phyloP scores from a whole-genome alignment of 1,139 yeast genomes.

The Diutina sp. region DNA sequence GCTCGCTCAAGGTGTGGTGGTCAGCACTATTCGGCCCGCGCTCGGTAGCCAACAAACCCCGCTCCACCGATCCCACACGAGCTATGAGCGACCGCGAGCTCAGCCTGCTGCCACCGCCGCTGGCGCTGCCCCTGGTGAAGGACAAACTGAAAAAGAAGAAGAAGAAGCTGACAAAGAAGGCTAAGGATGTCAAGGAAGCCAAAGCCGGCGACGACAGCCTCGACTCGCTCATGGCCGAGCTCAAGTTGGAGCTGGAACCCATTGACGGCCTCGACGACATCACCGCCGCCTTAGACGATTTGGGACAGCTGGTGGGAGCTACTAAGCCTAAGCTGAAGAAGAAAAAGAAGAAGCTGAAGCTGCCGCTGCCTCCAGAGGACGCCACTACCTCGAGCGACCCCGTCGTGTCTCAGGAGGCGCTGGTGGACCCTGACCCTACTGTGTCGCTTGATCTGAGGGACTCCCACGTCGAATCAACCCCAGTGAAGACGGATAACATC shows the following conservation, averaged over 20 bases:
- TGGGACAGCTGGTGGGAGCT: not conserved
- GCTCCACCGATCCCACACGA: not conserved
- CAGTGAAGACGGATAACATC: not conserved
- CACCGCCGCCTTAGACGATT: not conserved
- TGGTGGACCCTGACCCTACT: not conserved
- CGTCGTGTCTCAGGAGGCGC: not conserved
- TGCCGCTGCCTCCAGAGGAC: not conserved
- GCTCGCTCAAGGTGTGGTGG: not conserved
- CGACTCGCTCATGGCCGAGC: not conserved
- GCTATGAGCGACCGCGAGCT: not conserved
- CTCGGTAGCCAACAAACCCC: not conserved
- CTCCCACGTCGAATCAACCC: not conserved
- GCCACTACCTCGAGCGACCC: not conserved
- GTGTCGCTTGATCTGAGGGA: not conserved
- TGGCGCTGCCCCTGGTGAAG: not conserved
- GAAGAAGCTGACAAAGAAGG: constrained; percentile 1
- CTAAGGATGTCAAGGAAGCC: not conserved
- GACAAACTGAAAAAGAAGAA: constrained; percentile 4
- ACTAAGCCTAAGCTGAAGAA: constrained; percentile 1
- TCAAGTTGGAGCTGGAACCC: not conserved
- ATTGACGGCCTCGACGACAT: constrained; percentile 2
- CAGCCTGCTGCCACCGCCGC: not conserved
- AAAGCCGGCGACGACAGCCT: not conserved
- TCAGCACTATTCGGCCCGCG: not conserved
- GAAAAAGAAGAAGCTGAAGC: constrained; percentile 6